phyloP scores from a whole-genome alignment of 345 rosid species.

The Pseudoturritis turrita region DNA sequence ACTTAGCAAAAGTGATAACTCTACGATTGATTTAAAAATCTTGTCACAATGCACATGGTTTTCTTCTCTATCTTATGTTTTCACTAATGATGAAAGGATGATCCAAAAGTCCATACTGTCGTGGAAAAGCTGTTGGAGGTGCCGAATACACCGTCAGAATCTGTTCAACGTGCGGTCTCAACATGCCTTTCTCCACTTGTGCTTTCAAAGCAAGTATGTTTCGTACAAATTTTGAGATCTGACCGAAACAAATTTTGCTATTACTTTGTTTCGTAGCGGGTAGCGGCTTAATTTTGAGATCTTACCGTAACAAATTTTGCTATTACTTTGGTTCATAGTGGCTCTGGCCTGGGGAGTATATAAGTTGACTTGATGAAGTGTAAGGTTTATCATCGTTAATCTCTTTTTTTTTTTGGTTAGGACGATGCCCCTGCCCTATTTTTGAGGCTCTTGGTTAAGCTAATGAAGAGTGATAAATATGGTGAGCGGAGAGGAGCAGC shows the following conservation, averaged over 20 bases:
- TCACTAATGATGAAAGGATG: slow-evolving; percentile 58
- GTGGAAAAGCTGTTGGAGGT: slow-evolving; percentile 96
- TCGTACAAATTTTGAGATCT: neutral
- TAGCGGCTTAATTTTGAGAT: no score
- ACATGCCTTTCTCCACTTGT: slow-evolving; percentile 84
- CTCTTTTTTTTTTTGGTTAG: slow-evolving; percentile 35
- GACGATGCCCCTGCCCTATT: slow-evolving; percentile 72
- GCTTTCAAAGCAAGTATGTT: slow-evolving; percentile 75
- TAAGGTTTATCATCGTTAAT: neutral
- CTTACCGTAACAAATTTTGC: no score
- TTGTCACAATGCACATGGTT: neutral
- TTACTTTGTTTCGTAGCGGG: no score
- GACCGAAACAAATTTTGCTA: neutral
- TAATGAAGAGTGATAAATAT: slow-evolving; percentile 88
- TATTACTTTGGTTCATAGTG: neutral
- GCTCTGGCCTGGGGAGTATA: neutral
- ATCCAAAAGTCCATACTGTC: slow-evolving; percentile 88
- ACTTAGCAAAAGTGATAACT: slow-evolving; percentile 65
- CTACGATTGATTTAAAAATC: neutral
- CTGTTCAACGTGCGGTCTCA: slow-evolving; percentile 96
- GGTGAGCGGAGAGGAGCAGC: slow-evolving; percentile 99
- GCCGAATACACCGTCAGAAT: slow-evolving; percentile 96
- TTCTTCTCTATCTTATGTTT: slow-evolving; percentile 13
- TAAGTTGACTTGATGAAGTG: neutral
- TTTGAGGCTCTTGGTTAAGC: slow-evolving; percentile 70